phyloP scores from a whole-genome alignment of 371 early-diverging fungal genomes.

The Batkoa obscura region DNA sequence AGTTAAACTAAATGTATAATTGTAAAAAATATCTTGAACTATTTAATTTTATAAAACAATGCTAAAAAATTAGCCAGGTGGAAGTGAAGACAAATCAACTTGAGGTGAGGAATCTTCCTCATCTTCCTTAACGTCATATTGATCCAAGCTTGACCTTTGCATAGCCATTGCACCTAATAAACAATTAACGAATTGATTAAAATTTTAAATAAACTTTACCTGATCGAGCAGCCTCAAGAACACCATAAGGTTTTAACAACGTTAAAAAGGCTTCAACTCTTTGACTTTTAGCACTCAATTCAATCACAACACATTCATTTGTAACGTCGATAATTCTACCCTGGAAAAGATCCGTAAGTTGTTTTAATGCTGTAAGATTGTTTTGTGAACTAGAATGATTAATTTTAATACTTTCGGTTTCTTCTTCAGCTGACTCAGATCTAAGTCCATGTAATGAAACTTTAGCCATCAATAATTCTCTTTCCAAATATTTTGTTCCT shows the following conservation, averaged over 20 bases:
- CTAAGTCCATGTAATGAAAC: slow-evolving; percentile 68
- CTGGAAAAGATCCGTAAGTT: slow-evolving; percentile 64
- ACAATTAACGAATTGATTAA: neutral
- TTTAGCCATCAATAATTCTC: slow-evolving; percentile 80
- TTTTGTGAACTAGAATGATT: neutral
- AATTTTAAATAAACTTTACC: slow-evolving; percentile 19
- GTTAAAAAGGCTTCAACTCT: slow-evolving; percentile 81
- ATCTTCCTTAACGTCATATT: slow-evolving; percentile 34
- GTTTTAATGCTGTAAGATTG: neutral
- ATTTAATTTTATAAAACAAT: no score
- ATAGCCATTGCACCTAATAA: slow-evolving; percentile 76
- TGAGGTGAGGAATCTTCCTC: slow-evolving; percentile 17
- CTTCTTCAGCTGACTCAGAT: slow-evolving; percentile 1
- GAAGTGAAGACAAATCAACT: slow-evolving; percentile 75
- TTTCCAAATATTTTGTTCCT: slow-evolving; percentile 55
- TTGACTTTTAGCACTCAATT: slow-evolving; percentile 69
- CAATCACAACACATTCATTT: slow-evolving; percentile 56
- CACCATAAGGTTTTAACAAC: slow-evolving; percentile 81
- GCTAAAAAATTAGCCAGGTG: slow-evolving; percentile 54
- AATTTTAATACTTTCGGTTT: neutral
- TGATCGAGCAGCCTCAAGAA: slow-evolving; percentile 80
- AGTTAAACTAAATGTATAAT: no score
- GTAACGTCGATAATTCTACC: slow-evolving; percentile 83
- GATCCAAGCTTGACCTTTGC: slow-evolving; percentile 66
- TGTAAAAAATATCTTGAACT: no score